Base-by-base conservation (phyloP, 2,329 filamentous ascomycete species). In the Fusarium sp. region DNA sequence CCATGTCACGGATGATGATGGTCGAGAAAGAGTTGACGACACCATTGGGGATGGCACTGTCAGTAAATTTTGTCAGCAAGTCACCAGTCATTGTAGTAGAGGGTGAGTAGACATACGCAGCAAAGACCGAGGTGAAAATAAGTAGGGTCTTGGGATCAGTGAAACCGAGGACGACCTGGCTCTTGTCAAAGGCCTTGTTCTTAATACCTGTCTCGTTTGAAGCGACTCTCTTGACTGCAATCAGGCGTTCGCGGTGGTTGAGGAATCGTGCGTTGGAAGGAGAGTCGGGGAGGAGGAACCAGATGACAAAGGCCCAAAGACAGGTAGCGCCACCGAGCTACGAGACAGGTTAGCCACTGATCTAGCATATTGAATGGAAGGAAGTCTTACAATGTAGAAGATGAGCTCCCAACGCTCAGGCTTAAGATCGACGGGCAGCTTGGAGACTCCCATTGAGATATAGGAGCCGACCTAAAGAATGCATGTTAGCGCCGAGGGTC, bases 1-100 rank as follows among this genome's bases (percentile, higher is more conserved):
- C 50, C 58, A 60, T 60, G 37, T 60, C 58, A 7, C 58, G 58
- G n/a, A 60, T 60, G 40, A 60, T 60, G n/a, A 57, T 15, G 33
- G 58, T 60, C 2, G 58, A 60, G 40, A 60, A 60, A 2, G 58
- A 60, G 17, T 60, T 60, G 26, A 60, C 58, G 13, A 60, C 50
- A 38, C 50, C 58, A 7, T 60, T 60, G 12, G 50, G 50, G 12
- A 60, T 60, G 10, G 58, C 58, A 9, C 45, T 48, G 27, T 33
- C 0, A 33, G 30, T 20, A 9, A 11, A 23, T 23, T 48, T 5
- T 15, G 11, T 33, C 15, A 48, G 45, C 10, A 15, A 33, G n/a
- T 15, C 13, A 4, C 8, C 27, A 32, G 4, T 15, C 7, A 32
- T 15, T 17, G 14, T 23, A 9, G 27, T 20, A 23, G 27, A 12